phyloP scores from a whole-genome alignment of 2,329 filamentous ascomycete genomes.

The Fusarium subtropicale region DNA sequence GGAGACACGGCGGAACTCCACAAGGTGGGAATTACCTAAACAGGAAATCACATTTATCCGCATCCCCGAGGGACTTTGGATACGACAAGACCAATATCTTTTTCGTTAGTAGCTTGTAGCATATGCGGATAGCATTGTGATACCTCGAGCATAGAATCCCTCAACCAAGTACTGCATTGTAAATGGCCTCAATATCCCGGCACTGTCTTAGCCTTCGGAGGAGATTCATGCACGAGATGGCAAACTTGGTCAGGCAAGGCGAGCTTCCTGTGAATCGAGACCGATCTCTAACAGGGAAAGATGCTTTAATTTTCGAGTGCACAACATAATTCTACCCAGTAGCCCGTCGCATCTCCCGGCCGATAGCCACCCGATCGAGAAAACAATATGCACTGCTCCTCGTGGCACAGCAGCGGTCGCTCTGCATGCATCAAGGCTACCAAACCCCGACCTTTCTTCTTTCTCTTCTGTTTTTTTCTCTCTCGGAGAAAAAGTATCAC shows the following conservation, averaged over 20 bases:
- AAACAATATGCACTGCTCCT: slow-evolving; percentile 12
- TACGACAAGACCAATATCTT: not conserved
- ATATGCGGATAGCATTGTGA: slow-evolving; percentile 8
- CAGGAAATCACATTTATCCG: slow-evolving; percentile 14
- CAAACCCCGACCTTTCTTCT: not conserved
- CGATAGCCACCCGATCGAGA: slow-evolving; percentile 11
- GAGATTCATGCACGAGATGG: slow-evolving; percentile 3
- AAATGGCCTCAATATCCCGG: not conserved
- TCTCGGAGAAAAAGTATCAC: slow-evolving; percentile 13
- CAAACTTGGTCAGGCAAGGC: slow-evolving; percentile 8
- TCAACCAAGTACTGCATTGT: not conserved
- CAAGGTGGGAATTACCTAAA: slow-evolving; percentile 28
- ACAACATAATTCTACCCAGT: slow-evolving; percentile 21
- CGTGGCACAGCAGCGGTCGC: slow-evolving; percentile 35
- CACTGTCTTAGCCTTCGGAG: not conserved
- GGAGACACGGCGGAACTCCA: slow-evolving; percentile 20
- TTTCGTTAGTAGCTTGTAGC: not conserved
- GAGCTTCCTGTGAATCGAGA: slow-evolving; percentile 9
- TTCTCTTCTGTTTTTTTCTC: not conserved
- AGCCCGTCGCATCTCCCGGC: slow-evolving; percentile 1
- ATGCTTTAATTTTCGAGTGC: not conserved
- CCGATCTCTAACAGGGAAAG: slow-evolving; percentile 1
- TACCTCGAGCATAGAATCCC: not conserved
- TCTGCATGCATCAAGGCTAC: slow-evolving; percentile 11
- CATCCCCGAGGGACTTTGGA: not conserved